A percentile compares a stretch with the other conserved stretches of the same genome.
These are phyloP conservation scores for Rhizopogon rudus DNA, from an alignment of 768 basidiomycete species.

Conservation along the genomic window DNA sequence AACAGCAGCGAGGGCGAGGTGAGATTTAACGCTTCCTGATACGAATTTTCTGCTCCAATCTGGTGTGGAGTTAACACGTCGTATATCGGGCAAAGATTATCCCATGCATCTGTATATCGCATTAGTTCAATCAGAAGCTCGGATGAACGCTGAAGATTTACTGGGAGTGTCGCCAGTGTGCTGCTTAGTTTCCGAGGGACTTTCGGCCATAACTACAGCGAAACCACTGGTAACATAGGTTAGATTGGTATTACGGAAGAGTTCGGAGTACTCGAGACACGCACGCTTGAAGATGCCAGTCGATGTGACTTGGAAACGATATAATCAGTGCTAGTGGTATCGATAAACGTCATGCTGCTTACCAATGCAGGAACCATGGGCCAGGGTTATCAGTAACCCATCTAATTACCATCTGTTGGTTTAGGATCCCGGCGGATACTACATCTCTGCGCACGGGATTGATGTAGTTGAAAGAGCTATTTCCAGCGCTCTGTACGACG, in stretches of 20 bases:
- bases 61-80: background rate
- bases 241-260: background rate
- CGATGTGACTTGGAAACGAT: slow-evolving; percentile 15
- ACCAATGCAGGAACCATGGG: slow-evolving; percentile 37
- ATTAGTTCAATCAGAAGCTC: background rate
- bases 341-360: background rate
- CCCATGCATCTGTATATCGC: background rate
- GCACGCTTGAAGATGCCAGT: slow-evolving; percentile 19
- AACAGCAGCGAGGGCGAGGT: background rate
- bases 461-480: slow-evolving; percentile 2
- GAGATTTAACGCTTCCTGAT: background rate
- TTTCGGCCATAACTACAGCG: slow-evolving; percentile 3
- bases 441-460: slow-evolving; percentile 30
- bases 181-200: background rate
- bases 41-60: background rate
- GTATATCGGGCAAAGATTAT: background rate
- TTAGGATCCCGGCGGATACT: slow-evolving; percentile 24
- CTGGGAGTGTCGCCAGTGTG: background rate
- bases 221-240: background rate
- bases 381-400: slow-evolving; percentile 63
- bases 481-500: slow-evolving; percentile 10
- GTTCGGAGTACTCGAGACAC: slow-evolving; percentile 10
- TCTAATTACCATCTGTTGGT: slow-evolving; percentile 45
- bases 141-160: background rate
- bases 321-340: background rate